Base-by-base conservation (phyloP, 768 basidiomycete genomes). In the Phlegmacium glaucopus region DNA sequence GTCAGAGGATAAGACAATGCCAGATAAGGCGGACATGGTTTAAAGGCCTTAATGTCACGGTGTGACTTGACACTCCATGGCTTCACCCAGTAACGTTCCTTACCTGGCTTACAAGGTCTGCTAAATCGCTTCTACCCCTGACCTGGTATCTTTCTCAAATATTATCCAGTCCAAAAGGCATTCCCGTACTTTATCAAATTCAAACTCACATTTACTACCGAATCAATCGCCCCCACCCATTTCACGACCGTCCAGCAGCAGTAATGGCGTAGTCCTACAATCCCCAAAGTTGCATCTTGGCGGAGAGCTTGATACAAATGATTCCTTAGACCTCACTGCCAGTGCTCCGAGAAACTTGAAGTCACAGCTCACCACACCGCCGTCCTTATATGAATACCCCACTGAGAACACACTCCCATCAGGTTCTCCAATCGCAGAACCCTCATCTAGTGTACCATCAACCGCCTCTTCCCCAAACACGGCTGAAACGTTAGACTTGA, bases 1-100 rank as follows among this genome's bases (percentile, higher is more conserved):
- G 40, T 84, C 78, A 42, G 71, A 67, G 12, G 85, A 80, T 44
- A 82, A 74, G 29, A 67, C 63, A 58, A 92, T 90, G 18, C 87
- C 88, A 52, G 87, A 89, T 5, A 76, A 75, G 34, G 87, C 78
- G 41, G 85, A 83, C 89, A 92, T 90, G 66, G 49, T 54, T 52
- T n/a, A n/a, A 55, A 42, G 39, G 48, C 47, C 22, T 3, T 2
- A 22, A 22, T 5, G n/a, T n/a, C n/a, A n/a, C n/a, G n/a, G n/a
- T 22, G 22, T 22, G 22, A 22, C 22, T 22, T 22, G 22, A 22
- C 22, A 22, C 22, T 22, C 68, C 25, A 61, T 60, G 38, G 52
- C 60, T 15, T 54, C 58, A 26, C 61, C 62, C 9, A 44, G 50
- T 42, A 61, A 53, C 37, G 57, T 79, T 15, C 76, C 76, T 27